Conservation (phyloP, 495 filamentous ascomycete species). For the Tuber microsphaerosporum region DNA sequence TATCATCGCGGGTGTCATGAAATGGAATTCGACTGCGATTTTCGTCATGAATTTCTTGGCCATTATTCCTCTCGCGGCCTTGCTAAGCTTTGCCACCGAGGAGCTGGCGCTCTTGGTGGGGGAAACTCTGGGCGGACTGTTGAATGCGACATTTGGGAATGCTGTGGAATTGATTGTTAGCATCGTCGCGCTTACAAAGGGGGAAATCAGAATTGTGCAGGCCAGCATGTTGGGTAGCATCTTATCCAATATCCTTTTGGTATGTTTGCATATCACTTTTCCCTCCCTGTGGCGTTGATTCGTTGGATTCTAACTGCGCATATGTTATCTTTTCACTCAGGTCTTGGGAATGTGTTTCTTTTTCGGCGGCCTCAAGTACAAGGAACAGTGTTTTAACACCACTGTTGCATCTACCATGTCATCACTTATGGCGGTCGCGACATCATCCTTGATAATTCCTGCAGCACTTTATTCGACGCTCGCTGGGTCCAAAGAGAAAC, state of each 20-base stretch:
- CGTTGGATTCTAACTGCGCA: slow-evolving; percentile 6
- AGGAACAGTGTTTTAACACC: slow-evolving; percentile 71
- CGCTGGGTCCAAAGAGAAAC: slow-evolving; percentile 44
- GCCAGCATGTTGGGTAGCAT: slow-evolving; percentile 97
- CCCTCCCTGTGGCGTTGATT: slow-evolving; percentile 9
- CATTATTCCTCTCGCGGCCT: slow-evolving; percentile 84
- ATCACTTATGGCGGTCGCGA: slow-evolving; percentile 86
- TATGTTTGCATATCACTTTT: slow-evolving; percentile 28
- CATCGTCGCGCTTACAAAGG: slow-evolving; percentile 77
- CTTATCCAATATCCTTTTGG: slow-evolving; percentile 87
- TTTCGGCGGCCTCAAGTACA: slow-evolving; percentile 65
- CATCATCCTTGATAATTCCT: slow-evolving; percentile 87
- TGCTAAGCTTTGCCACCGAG: slow-evolving; percentile 93
- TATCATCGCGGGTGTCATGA: slow-evolving; percentile 65
- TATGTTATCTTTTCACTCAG: slow-evolving; percentile 8
- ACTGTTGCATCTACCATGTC: slow-evolving; percentile 94
- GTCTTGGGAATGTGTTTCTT: slow-evolving; percentile 95
- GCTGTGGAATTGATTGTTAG: slow-evolving; percentile 98
- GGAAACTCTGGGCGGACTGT: slow-evolving; percentile 80
- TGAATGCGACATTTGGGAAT: slow-evolving; percentile 82
- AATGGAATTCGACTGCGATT: slow-evolving; percentile 66
- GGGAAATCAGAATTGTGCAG: slow-evolving; percentile 90
- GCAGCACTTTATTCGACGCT: slow-evolving; percentile 66
- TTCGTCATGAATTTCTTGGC: slow-evolving; percentile 92
- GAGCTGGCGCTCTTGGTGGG: slow-evolving; percentile 78